A percentile compares a stretch with the other conserved stretches of the same genome.
phyloP scores from a whole-genome alignment of 768 basidiomycete species.

The Suillus plorans region DNA sequence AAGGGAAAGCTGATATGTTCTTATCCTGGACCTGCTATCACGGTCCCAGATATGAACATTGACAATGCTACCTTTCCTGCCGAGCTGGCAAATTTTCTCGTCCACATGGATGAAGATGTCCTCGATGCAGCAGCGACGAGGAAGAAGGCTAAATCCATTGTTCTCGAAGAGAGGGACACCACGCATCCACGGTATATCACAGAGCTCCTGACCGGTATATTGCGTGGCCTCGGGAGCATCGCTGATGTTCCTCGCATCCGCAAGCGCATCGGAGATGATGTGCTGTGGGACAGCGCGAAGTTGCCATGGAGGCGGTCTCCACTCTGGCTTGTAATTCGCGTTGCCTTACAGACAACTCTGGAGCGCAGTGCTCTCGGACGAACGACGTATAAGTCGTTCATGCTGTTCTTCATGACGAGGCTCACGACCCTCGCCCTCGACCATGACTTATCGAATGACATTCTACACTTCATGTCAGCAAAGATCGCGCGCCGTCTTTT shows the following conservation, averaged over 20 bases:
- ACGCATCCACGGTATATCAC: slow-evolving; percentile 49
- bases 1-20: slow-evolving; percentile 45
- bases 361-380: slow-evolving; percentile 14
- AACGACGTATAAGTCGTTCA: slow-evolving; percentile 32
- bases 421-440: slow-evolving; percentile 13
- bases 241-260: slow-evolving; percentile 27
- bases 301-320: slow-evolving; percentile 53
- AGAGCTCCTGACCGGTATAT: slow-evolving; percentile 46
- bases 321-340: slow-evolving; percentile 50
- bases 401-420: slow-evolving; percentile 28
- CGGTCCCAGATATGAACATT: slow-evolving; percentile 30
- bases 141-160: slow-evolving; percentile 35
- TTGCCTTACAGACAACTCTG: slow-evolving; percentile 42
- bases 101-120: slow-evolving; percentile 30
- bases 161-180: slow-evolving; percentile 29
- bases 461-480: slow-evolving; percentile 35
- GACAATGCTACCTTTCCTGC: slow-evolving; percentile 29
- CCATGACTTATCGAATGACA: slow-evolving; percentile 25
- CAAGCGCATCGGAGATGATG: slow-evolving; percentile 49
- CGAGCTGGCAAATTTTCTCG: slow-evolving; percentile 40
- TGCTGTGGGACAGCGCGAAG: slow-evolving; percentile 38
- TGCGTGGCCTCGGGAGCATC: slow-evolving; percentile 37
- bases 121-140: slow-evolving; percentile 30
- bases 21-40: slow-evolving; percentile 46
- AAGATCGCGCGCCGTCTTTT: slow-evolving; percentile 38